Evolutionary conservation across 345 rosid genomes (phyloP).

Genomic region (Diplotaxis tenuifolia): DNA sequence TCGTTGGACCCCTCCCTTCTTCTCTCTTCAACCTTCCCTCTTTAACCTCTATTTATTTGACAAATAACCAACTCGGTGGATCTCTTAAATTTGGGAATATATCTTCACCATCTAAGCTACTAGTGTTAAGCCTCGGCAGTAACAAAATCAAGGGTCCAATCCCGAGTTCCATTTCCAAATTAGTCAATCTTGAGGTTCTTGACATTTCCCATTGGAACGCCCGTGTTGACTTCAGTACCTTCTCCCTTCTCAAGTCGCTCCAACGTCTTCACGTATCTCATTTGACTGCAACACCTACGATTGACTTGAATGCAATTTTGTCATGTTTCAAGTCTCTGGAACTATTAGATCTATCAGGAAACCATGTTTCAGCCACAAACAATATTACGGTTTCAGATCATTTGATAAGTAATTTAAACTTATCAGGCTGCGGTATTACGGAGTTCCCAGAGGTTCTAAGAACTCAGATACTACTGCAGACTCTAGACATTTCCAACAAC

Average conservation of each 20-base stretch:
- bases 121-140: background rate
- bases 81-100: background rate
- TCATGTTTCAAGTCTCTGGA: background rate
- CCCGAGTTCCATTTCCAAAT: background rate
- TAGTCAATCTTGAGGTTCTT: background rate
- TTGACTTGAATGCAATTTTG: background rate
- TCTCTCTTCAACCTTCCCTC: background rate
- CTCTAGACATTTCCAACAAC: background rate
- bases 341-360: too few species aligned
- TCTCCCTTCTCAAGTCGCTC: background rate
- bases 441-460: background rate
- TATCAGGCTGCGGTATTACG: background rate
- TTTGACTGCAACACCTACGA: background rate
- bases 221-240: background rate
- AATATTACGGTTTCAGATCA: background rate
- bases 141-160: background rate
- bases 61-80: background rate
- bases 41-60: background rate
- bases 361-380: background rate
- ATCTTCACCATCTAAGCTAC: background rate
- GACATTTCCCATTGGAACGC: background rate
- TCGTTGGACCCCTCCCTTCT: background rate
- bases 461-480: background rate
- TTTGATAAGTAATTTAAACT: background rate
- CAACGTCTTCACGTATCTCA: background rate